Evolutionary conservation across 2,329 filamentous ascomycete genomes (phyloP).

Genomic region (Scedosporium minutisporum): DNA sequence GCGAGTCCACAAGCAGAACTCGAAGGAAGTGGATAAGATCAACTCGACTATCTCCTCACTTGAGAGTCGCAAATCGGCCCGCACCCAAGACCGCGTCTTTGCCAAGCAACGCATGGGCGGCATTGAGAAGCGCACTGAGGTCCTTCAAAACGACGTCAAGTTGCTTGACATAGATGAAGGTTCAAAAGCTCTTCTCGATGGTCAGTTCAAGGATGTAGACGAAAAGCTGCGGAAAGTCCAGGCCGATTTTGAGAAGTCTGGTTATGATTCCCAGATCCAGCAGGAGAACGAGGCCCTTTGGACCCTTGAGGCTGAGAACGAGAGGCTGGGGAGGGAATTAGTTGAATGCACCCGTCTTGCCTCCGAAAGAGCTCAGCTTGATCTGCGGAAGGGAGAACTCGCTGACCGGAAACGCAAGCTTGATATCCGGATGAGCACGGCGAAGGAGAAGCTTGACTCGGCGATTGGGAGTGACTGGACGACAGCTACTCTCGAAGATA

Average conservation of each 20-base stretch:
- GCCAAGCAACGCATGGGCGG: conserved; percentile 61
- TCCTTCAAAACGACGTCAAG: conserved; percentile 59
- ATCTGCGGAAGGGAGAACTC: conserved; percentile 72
- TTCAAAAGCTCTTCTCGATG: conserved; percentile 65
- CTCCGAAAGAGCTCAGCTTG: conserved; percentile 72
- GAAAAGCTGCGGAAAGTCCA: conserved; percentile 51
- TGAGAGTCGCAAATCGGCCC: conserved; percentile 61
- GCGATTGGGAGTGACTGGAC: conserved; percentile 61
- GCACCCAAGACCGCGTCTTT: conserved; percentile 64
- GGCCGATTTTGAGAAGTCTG: conserved; percentile 50
- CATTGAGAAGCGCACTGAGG: conserved; percentile 61
- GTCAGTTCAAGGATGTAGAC: conserved; percentile 61
- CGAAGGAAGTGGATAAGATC: conserved; percentile 64
- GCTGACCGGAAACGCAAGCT: conserved; percentile 64
- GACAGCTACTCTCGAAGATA: conserved; percentile 56
- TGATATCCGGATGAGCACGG: conserved; percentile 66
- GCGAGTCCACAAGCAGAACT: conserved; percentile 60
- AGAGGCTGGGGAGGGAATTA: conserved; percentile 68
- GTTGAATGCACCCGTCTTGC: conserved; percentile 74
- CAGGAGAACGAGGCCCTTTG: conserved; percentile 56
- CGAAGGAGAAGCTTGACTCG: conserved; percentile 58
- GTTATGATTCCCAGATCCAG: conserved; percentile 63
- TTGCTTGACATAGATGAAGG: conserved; percentile 81
- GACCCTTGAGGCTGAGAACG: conserved; percentile 60
- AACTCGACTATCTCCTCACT: conserved; percentile 63